A percentile compares a stretch with the other conserved stretches of the same genome.
phyloP scores from a whole-genome alignment of 192 early-diverging fungal genomes.

The Podila verticillata region DNA sequence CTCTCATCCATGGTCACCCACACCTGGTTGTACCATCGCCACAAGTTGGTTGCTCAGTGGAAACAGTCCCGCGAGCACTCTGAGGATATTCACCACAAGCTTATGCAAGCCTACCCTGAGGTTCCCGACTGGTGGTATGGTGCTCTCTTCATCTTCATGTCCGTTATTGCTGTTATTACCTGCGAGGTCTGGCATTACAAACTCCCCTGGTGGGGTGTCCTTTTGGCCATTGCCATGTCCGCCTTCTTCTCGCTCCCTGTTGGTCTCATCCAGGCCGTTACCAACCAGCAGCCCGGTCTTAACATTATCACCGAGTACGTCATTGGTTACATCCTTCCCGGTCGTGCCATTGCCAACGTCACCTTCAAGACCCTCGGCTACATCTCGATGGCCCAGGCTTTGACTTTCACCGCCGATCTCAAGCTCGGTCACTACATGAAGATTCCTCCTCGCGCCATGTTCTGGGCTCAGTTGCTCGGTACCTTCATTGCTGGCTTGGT shows the following conservation, averaged over 20 bases:
- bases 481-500: constrained; percentile 68
- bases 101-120: constrained; percentile 75
- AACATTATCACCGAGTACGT: constrained; percentile 71
- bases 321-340: constrained; percentile 66
- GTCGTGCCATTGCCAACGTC: constrained; percentile 61
- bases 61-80: too few species aligned
- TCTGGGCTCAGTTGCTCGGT: constrained; percentile 66
- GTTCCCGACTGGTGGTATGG: constrained; percentile 67
- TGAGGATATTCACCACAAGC: constrained; percentile 71
- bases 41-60: too few species aligned
- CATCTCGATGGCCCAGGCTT: constrained; percentile 76
- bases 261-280: constrained; percentile 65
- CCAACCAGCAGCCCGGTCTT: constrained; percentile 59
- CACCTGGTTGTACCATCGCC: too few species aligned
- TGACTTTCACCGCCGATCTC: constrained; percentile 77
- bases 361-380: constrained; percentile 69
- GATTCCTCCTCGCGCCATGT: constrained; percentile 58
- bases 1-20: too few species aligned
- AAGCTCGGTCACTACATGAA: constrained; percentile 67
- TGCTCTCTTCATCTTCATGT: constrained; percentile 49
- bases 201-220: constrained; percentile 61
- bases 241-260: constrained; percentile 61
- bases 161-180: constrained; percentile 43
- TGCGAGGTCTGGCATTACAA: constrained; percentile 47
- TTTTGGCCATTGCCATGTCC: constrained; percentile 54